phyloP scores from a whole-genome alignment of 1,284 basidiomycete genomes.

The Naganishia sp. region DNA sequence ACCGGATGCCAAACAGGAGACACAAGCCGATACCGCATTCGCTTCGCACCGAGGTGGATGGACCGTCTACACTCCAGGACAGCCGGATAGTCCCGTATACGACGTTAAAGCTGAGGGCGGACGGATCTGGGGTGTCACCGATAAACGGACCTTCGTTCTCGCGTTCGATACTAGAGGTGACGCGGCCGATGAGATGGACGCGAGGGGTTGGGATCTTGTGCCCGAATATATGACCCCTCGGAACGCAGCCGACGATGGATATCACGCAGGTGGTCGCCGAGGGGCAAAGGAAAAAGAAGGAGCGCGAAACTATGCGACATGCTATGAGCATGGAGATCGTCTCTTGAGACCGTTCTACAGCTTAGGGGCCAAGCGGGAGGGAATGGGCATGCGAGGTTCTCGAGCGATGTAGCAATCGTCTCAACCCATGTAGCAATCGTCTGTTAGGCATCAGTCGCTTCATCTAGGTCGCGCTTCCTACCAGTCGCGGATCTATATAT shows the following conservation, averaged over 20 bases:
- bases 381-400: background rate
- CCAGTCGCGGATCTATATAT: no score
- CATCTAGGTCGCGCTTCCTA: no score
- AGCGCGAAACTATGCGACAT: constrained; percentile 37
- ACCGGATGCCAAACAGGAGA: background rate
- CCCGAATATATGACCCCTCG: constrained; percentile 1
- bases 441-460: no score
- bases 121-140: constrained; percentile 53
- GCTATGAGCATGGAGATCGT: constrained; percentile 45
- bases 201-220: constrained; percentile 30
- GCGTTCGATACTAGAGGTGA: constrained; percentile 46
- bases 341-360: constrained; percentile 43
- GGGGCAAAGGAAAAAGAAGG: constrained; percentile 42
- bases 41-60: constrained; percentile 38
- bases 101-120: constrained; percentile 47
- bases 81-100: constrained; percentile 52
- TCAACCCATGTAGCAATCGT: no score
- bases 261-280: constrained; percentile 35
- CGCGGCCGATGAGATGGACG: background rate
- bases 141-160: constrained; percentile 48
- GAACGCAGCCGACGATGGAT: background rate
- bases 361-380: constrained; percentile 9
- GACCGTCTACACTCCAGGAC: constrained; percentile 49
- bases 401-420: no score
- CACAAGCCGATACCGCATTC: background rate